Evolutionary conservation across 78 protist genomes (phyloP), one percentile per base, ranked within the genome.

Genomic region (Guillardia theta): DNA sequence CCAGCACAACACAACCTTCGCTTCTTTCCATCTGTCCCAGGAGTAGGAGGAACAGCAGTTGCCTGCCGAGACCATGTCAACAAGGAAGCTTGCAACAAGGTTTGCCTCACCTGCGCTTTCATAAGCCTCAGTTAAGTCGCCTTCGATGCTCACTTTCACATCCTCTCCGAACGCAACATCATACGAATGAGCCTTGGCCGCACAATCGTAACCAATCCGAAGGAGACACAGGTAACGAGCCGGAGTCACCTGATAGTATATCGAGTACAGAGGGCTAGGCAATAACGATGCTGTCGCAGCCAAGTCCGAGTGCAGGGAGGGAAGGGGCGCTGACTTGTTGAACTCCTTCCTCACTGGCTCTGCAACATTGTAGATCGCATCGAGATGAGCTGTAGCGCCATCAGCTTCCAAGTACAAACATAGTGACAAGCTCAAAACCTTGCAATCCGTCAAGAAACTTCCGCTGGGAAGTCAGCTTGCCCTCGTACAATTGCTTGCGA

Each of bases 181-280:
- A 24, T 70, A 70, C 45, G 83, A 36, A 24, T 70, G 83, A 12
- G 83, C 83, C n/a, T n/a, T n/a, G n/a, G n/a, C n/a, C n/a, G n/a
- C n/a, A n/a, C n/a, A n/a, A n/a, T n/a, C n/a, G n/a, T n/a, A n/a
- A n/a, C n/a, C n/a, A n/a, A n/a, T n/a, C n/a, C n/a, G n/a, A n/a
- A n/a, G n/a, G n/a, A n/a, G n/a, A n/a, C n/a, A n/a, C n/a, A n/a
- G n/a, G n/a, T n/a, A n/a, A n/a, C n/a, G n/a, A n/a, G n/a, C n/a
- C n/a, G n/a, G n/a, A n/a, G n/a, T n/a, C n/a, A n/a, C n/a, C 83
- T 70, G 83, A 43, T 70, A 70, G 83, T 70, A 70, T 36, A 70
- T 70, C 45, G 83, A 24, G 83, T 70, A 70, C n/a, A 70, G 83
- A 36, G 83, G 83, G 36, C 46, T 43, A 3, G 83, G 83, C 83